Conservation (phyloP, 2,329 filamentous ascomycete species). For the Canariomyces notabilis region DNA sequence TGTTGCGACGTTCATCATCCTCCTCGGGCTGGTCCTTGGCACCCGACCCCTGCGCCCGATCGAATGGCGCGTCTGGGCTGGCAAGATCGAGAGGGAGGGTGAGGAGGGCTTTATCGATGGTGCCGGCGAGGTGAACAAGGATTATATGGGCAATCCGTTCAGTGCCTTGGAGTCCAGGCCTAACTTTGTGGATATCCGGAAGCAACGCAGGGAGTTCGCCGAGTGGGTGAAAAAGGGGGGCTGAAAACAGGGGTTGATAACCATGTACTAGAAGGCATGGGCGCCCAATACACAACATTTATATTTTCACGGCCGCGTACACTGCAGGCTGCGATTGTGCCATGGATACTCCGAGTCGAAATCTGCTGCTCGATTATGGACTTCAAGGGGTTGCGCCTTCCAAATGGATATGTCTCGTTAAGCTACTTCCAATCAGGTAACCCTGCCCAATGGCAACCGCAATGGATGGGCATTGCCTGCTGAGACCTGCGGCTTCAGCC, state of each 20-base stretch:
- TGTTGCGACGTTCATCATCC: conserved; percentile 72
- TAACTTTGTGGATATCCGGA: conserved; percentile 84
- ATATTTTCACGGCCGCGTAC: no score
- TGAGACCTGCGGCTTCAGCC: no score
- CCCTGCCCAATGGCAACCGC: no score
- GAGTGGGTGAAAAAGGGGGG: conserved; percentile 56
- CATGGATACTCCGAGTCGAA: no score
- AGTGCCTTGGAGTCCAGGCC: conserved; percentile 70
- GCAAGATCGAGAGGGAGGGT: conserved; percentile 76
- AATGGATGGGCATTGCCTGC: no score
- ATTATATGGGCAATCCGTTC: conserved; percentile 74
- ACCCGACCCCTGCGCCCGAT: conserved; percentile 79
- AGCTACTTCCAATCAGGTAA: no score
- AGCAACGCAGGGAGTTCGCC: conserved; percentile 71
- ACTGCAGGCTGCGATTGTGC: no score
- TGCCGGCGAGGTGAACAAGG: conserved; percentile 62
- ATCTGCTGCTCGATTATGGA: no score
- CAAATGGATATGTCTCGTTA: no score
- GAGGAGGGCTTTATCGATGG: conserved; percentile 51
- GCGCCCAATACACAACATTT: neutral
- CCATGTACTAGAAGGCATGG: neutral
- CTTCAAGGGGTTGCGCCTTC: no score
- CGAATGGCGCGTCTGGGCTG: conserved; percentile 74
- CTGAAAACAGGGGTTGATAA: conserved; percentile 7
- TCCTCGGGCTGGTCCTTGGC: conserved; percentile 72